phyloP scores from a whole-genome alignment of 176 grass and related monocot genomes.

The Rhipidocladum racemiflorum region DNA sequence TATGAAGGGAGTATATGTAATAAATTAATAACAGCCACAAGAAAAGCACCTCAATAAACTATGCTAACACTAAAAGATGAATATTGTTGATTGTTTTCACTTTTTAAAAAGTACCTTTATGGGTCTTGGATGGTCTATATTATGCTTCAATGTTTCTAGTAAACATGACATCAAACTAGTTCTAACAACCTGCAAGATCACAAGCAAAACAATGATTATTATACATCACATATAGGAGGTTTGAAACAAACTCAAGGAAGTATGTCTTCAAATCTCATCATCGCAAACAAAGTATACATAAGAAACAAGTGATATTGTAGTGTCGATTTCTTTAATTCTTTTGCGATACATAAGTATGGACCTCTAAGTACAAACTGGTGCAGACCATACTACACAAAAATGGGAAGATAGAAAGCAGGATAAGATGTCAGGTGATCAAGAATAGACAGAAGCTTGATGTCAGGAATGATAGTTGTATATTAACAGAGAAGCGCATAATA shows the following conservation, averaged over 20 bases:
- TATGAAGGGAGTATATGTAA: neutral
- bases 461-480: neutral
- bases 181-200: slow-evolving; percentile 70
- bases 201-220: slow-evolving; percentile 21
- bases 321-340: slow-evolving; percentile 18
- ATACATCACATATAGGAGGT: neutral
- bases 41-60: neutral
- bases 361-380: neutral
- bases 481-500: too few species aligned
- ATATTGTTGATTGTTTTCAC: slow-evolving; percentile 3
- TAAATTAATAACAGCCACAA: neutral
- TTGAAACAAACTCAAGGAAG: neutral
- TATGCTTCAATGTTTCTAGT: slow-evolving; percentile 95
- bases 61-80: slow-evolving; percentile 7
- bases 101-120: slow-evolving; percentile 69
- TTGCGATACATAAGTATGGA: neutral
- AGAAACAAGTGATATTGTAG: neutral
- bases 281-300: neutral
- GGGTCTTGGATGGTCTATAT: slow-evolving; percentile 91
- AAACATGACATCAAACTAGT: slow-evolving; percentile 89
- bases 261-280: neutral
- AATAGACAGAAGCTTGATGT: neutral
- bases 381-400: neutral
- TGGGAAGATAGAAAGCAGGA: neutral
- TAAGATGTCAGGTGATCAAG: neutral